A percentile compares a stretch with the other conserved stretches of the same genome.
phyloP scores from a whole-genome alignment of 192 early-diverging fungal species.

The Gamsiella multidivaricata region DNA sequence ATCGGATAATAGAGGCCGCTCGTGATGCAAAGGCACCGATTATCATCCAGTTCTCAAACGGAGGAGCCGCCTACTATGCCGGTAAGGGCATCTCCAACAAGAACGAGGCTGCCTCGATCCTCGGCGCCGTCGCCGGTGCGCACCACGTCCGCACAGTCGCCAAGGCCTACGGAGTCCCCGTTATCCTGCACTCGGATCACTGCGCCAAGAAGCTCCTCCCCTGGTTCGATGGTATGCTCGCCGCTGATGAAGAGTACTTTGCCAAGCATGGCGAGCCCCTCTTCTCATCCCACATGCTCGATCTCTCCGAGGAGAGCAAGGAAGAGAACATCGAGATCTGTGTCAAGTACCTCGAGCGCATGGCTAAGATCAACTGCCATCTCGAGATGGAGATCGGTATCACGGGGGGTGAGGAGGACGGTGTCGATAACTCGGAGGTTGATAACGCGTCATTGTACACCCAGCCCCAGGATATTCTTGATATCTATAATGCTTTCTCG shows the following conservation, averaged over 20 bases:
- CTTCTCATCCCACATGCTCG: conserved; percentile 98
- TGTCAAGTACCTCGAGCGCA: conserved; percentile 91
- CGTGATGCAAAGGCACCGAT: conserved; percentile 92
- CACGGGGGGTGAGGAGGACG: conserved; percentile 98
- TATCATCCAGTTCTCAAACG: conserved; percentile 96
- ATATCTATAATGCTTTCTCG: conserved; percentile 91
- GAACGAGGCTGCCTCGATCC: conserved; percentile 88
- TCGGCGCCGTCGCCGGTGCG: conserved; percentile 92
- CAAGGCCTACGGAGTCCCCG: conserved; percentile 86
- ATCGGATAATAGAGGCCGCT: conserved; percentile 76
- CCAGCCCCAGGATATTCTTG: conserved; percentile 96
- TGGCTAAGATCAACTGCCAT: conserved; percentile 86
- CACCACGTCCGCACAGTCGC: conserved; percentile 84
- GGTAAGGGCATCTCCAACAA: conserved; percentile 94
- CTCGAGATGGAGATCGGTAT: conserved; percentile 99
- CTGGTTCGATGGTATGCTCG: conserved; percentile 98
- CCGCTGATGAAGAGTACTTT: conserved; percentile 95
- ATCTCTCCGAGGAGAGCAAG: conserved; percentile 94
- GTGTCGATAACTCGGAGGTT: conserved; percentile 94
- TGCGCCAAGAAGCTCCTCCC: conserved; percentile 97
- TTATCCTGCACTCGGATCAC: conserved; percentile 93
- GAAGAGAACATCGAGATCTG: conserved; percentile 94
- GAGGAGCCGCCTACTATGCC: conserved; percentile 91
- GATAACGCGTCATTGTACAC: conserved; percentile 95
- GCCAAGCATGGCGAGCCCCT: conserved; percentile 92